phyloP scores from a whole-genome alignment of 305 asterid genomes.

The Vinca major region DNA sequence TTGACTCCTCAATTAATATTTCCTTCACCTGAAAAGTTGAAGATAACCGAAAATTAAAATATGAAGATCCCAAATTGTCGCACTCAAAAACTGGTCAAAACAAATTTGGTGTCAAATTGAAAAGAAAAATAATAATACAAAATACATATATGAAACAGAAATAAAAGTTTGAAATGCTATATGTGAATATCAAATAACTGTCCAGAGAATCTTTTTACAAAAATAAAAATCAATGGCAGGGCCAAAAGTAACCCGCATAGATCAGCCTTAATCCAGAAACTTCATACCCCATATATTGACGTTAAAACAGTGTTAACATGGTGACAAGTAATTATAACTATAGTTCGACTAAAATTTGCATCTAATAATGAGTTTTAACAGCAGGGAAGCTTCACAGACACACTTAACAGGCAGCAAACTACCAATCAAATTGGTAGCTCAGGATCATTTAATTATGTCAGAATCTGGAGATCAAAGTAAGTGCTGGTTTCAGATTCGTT shows the following conservation, averaged over 20 bases:
- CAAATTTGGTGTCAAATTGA: background rate
- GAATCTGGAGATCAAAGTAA: background rate
- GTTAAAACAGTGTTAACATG: background rate
- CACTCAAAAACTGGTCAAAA: background rate
- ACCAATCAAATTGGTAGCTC: background rate
- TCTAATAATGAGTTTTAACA: background rate
- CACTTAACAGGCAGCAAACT: background rate
- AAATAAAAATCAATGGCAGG: background rate
- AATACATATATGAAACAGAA: background rate
- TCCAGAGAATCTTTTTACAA: background rate
- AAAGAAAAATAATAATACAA: background rate
- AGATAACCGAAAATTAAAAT: background rate
- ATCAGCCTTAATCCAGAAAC: background rate
- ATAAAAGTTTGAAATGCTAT: background rate
- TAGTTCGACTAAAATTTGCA: background rate
- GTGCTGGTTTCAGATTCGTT: background rate
- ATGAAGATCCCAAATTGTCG: background rate
- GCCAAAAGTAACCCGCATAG: background rate
- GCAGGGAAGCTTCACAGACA: background rate
- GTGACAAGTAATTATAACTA: background rate
- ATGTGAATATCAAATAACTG: background rate
- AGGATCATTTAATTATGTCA: background rate
- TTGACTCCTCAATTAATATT: constrained; percentile 93
- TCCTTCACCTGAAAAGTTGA: constrained; percentile 67
- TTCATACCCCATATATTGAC: background rate